A percentile compares a stretch with the other conserved stretches of the same genome.
These are phyloP conservation scores for Mortierella sp. DNA, from an alignment of 371 early-diverging fungal species.

Conservation along the genomic window DNA sequence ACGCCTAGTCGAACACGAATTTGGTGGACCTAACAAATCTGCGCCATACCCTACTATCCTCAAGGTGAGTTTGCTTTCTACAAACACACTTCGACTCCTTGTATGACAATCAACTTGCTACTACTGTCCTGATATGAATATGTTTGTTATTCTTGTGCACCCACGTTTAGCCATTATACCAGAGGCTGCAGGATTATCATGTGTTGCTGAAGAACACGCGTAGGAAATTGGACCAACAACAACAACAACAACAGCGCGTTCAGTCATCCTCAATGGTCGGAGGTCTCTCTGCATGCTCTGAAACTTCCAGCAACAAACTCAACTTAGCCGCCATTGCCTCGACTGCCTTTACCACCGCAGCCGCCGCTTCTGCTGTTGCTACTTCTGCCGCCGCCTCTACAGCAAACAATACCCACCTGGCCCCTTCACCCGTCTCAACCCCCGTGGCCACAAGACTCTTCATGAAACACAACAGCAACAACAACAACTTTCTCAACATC, in stretches of 20 bases:
- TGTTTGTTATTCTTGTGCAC: no score
- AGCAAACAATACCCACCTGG: not conserved
- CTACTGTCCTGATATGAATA: not conserved
- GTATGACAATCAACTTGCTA: not conserved
- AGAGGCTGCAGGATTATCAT: constrained; percentile 30
- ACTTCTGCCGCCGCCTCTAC: not conserved
- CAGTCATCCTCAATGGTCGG: not conserved
- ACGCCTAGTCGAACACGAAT: constrained; percentile 36
- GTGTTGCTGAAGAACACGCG: constrained; percentile 36
- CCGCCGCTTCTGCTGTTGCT: not conserved
- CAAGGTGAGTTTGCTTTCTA: constrained; percentile 4
- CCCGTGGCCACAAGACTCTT: not conserved
- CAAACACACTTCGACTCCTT: not conserved
- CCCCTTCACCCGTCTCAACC: not conserved
- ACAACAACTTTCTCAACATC: not conserved
- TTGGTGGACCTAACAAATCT: constrained; percentile 15
- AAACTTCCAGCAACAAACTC: not conserved
- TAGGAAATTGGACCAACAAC: constrained; percentile 8
- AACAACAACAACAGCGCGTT: not conserved
- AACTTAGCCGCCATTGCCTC: not conserved
- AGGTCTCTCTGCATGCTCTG: not conserved
- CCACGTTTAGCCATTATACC: constrained; percentile 28
- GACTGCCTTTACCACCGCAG: not conserved
- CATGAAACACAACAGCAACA: not conserved
- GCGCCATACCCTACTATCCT: constrained; percentile 28